Evolutionary conservation across 2,329 filamentous ascomycete species (phyloP).

Genomic region (Beauveria sp.): DNA sequence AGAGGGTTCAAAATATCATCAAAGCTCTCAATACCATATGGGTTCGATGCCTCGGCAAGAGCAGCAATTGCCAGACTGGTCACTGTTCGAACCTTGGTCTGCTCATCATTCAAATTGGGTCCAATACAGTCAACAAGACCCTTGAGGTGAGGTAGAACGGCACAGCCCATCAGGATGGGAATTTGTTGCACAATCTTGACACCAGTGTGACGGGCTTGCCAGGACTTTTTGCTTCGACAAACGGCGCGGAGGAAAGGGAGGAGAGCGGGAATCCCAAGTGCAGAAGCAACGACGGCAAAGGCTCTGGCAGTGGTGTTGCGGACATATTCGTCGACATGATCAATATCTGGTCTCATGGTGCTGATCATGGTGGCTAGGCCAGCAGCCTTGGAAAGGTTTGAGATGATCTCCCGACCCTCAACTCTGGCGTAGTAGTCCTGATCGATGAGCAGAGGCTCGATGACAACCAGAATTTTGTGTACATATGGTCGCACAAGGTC

Average conservation of each 20-base stretch:
- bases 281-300: constrained; percentile 94
- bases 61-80: constrained; percentile 93
- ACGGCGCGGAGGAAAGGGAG: constrained; percentile 93
- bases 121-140: constrained; percentile 94
- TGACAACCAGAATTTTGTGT: constrained; percentile 97
- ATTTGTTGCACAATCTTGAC: constrained; percentile 99
- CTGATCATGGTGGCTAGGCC: constrained; percentile 98
- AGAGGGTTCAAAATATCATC: constrained; percentile 95
- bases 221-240: constrained; percentile 96
- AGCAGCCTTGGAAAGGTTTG: constrained; percentile 92
- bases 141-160: constrained; percentile 89
- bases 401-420: constrained; percentile 97
- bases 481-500: constrained; percentile 93
- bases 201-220: constrained; percentile 95
- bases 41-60: constrained; percentile 90
- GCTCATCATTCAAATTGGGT: constrained; percentile 92
- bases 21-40: constrained; percentile 98
- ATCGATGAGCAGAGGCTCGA: constrained; percentile 97
- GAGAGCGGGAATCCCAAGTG: constrained; percentile 88
- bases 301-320: constrained; percentile 95
- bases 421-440: constrained; percentile 99
- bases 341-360: constrained; percentile 97
- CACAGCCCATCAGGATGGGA: constrained; percentile 96
- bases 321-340: constrained; percentile 97
- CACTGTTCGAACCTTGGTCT: constrained; percentile 94